Base-by-base conservation (phyloP, 768 basidiomycete species). In the Auricularia auricula-judae region DNA sequence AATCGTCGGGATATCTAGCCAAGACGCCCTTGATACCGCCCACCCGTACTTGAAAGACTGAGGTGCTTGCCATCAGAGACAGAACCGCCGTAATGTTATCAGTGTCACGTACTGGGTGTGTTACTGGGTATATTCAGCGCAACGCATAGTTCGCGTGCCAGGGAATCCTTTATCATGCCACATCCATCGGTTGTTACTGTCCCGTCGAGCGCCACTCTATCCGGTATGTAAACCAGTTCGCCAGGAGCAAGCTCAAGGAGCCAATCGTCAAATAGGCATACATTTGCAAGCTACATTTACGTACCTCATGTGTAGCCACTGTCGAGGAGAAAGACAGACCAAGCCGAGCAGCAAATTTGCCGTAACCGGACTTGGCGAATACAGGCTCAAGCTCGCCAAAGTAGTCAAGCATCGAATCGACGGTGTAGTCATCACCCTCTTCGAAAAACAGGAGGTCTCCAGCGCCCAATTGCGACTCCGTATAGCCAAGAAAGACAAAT, bases 271-370 rank as follows among this genome's bases (percentile, higher is more conserved):
- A 29, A 61, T 33, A 39, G 18, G 33, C 4, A 18, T 42, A 36
- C 14, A 1, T 14, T 1, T 43, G 4, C 2, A 2, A 23, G 2
- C 11, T 4, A 61, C 33, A 34, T 34, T 10, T 18, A 65, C 39
- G 3, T 42, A 67, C 70, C 68, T 68, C 62, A 29, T 67, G 2
- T 1, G 66, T 64, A 3, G 60, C 65, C 18, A 53, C 39, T 4
- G 71, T 71, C 2, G 68, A 69, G 1, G 72, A 71, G 62, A 72
- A 72, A 0, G 69, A 70, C 5, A 72, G 56, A 1, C 72, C 71
- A 3, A 71, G 35, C 12, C 72, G 61, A 7, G 71, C 70, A 2
- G 70, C 65, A 36, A 71, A 72, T 63, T 70, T 71, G 0, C 72
- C 72, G 23, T 68, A 68, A 3, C 72, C 71, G 34, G 42, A 62